Base-by-base conservation (phyloP, 2,329 filamentous ascomycete species). In the Alternaria solani region DNA sequence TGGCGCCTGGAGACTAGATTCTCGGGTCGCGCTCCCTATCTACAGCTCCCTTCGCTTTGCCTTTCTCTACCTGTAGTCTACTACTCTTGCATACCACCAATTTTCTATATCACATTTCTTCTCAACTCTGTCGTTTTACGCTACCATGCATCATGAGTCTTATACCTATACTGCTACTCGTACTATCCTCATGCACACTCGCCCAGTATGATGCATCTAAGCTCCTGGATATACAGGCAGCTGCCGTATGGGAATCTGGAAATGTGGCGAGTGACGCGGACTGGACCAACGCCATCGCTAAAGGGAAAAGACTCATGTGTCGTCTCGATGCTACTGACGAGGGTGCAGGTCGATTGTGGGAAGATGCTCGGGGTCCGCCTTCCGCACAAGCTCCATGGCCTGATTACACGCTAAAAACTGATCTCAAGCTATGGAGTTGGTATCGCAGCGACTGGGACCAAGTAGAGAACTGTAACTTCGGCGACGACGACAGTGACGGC, bases 381-480 rank as follows among this genome's bases (percentile, higher is more conserved):
- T 43, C 38, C 4, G 51, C 18, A 18, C 18, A 8, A 26, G 42
- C 26, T 14, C n/a, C 25, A 6, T 53, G 38, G 51, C 6, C 38
- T 11, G 8, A 53, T 16, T 7, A 14, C 38, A 43, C 25, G 5
- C 51, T 53, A 1, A 4, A 1, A 8, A n/a, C 14, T 3, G 39
- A 53, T 12, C 30, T 53, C 7, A 3, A 9, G 28, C 38, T n/a
- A 3, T 53, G 51, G 14, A 7, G 18, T 12, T 53, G 51, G 51
- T 7, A 9, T 7, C 5, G 4, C 16, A 25, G 38, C 28, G n/a
- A 43, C 18, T 44, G 14, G 2, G 51, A 53, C 2, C 48, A 28
- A 11, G 3, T n/a, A 7, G 1, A 20, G 7, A 20, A 54, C 25
- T 49, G 63, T 57, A 36, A 62, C 51, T 51, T 58, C 28, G 18